Conservation (phyloP, 2,329 filamentous ascomycete species). For the Scedosporium apiospermum region DNA sequence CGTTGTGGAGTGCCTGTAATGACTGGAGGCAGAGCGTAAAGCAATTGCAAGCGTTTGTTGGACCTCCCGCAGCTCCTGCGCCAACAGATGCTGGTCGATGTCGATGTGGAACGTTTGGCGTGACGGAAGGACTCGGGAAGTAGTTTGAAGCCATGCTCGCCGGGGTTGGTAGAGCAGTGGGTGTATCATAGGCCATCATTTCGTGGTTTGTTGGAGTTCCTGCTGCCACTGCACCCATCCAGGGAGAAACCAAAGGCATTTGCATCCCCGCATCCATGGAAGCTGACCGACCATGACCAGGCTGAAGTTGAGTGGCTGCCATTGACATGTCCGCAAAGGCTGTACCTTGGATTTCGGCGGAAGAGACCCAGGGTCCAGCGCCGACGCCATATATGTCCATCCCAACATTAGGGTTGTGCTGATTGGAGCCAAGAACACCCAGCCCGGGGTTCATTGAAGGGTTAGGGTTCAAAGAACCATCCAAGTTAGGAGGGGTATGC, state of each 20-base stretch:
- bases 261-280: slow-evolving; percentile 14
- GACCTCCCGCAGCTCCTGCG: slow-evolving; percentile 10
- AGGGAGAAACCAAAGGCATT: slow-evolving; percentile 1
- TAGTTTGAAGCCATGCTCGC: slow-evolving; percentile 24
- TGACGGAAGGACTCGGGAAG: slow-evolving; percentile 29
- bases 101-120: slow-evolving; percentile 21
- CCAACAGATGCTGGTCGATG: background rate
- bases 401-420: background rate
- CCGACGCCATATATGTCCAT: slow-evolving; percentile 24
- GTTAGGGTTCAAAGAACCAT: slow-evolving; percentile 22
- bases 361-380: slow-evolving; percentile 28
- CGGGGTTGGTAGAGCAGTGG: slow-evolving; percentile 22
- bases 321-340: slow-evolving; percentile 23
- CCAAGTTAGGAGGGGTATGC: slow-evolving; percentile 26
- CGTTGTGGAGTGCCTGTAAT: slow-evolving; percentile 36
- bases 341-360: slow-evolving; percentile 22
- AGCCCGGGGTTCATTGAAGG: slow-evolving; percentile 24
- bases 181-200: slow-evolving; percentile 20
- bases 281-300: slow-evolving; percentile 22
- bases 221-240: slow-evolving; percentile 23
- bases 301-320: slow-evolving; percentile 15
- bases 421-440: slow-evolving; percentile 17
- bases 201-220: slow-evolving; percentile 19
- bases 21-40: slow-evolving; percentile 36
- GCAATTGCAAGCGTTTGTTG: slow-evolving; percentile 30